Base-by-base conservation (phyloP, 306 rosid species). In the Vicia villosa region DNA sequence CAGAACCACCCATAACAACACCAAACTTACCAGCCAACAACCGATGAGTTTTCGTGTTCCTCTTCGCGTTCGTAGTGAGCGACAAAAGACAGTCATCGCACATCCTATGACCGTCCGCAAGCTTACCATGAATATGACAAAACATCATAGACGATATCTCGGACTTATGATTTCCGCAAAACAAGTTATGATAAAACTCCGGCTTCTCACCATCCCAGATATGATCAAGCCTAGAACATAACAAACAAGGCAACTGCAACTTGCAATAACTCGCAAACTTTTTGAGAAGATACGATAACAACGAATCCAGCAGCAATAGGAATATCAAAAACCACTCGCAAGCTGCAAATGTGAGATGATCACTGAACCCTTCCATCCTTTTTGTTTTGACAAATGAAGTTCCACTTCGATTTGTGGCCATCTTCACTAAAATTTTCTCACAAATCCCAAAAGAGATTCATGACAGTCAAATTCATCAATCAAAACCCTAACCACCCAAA, bases 241-340 rank as follows among this genome's bases (percentile, higher is more conserved):
- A 77, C 49, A 86, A 79, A 69, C 98, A 92, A 58, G 96, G 96
- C 58, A 73, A 77, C 77, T 82, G 86, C 86, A 90, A 70, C 11
- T 86, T 69, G 82, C 96, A 92, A 75, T 82, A 83, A 30, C 73
- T 64, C 22, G 96, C 96, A 79, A 90, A 86, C 54, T 69, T 90
- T 40, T 83, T 83, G 46, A 90, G 78, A 55, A 85, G 50, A 74
- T 85, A 88, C 21, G 91, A 90, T 45, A 92, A 52, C 42, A 73
- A 67, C 69, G 85, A 87, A 77, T 90, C 74, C 15, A 86, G 16
- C 58, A 90, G 80, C 83, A 92, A 79, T 61, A 90, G 85, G 79
- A 90, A 86, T 54, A 90, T 83, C 86, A 92, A 83, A 66, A 88
- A 36, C 98, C 96, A 92, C 83, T 90, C 98, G 81, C 91, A 90